Conservation (phyloP, 2,329 filamentous ascomycete species). For the Cytospora leucostoma region DNA sequence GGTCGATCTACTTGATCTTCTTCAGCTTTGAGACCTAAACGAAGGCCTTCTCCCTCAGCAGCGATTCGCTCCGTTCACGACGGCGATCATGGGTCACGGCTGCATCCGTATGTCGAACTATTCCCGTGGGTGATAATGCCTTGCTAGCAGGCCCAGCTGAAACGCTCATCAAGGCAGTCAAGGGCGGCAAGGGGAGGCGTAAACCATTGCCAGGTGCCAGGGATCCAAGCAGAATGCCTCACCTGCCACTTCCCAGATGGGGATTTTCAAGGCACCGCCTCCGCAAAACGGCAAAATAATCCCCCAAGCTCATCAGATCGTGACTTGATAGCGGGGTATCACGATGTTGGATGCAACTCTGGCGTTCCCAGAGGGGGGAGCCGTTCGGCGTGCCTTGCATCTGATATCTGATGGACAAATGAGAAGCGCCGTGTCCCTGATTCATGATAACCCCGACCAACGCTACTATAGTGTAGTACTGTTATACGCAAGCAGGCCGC, state of each 20-base stretch:
- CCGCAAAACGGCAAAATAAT: slow-evolving; percentile 11
- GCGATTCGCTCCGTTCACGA: slow-evolving; percentile 18
- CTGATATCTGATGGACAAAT: slow-evolving; percentile 24
- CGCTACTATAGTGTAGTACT: not conserved
- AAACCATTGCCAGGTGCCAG: slow-evolving; percentile 1
- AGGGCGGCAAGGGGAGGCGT: not conserved
- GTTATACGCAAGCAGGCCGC: slow-evolving; percentile 10
- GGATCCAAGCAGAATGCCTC: slow-evolving; percentile 14
- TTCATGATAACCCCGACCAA: slow-evolving; percentile 17
- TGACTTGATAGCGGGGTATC: slow-evolving; percentile 25
- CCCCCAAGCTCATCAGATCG: slow-evolving; percentile 20
- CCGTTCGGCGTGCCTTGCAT: slow-evolving; percentile 23
- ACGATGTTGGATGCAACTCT: slow-evolving; percentile 24
- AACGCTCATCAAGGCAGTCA: slow-evolving; percentile 4
- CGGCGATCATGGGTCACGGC: not conserved
- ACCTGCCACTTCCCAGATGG: slow-evolving; percentile 18
- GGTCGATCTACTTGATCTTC: slow-evolving; percentile 26
- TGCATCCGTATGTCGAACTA: slow-evolving; percentile 17
- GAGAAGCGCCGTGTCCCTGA: slow-evolving; percentile 26
- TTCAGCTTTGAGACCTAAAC: slow-evolving; percentile 22
- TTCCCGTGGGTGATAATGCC: slow-evolving; percentile 11
- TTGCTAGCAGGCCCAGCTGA: slow-evolving; percentile 9
- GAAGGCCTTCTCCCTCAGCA: slow-evolving; percentile 13
- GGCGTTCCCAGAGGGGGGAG: slow-evolving; percentile 10
- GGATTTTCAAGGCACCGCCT: slow-evolving; percentile 20